A percentile compares a stretch with the other conserved stretches of the same genome.
phyloP scores from a whole-genome alignment of 148 eudicot species.

The Dysphania ambrosioides region DNA sequence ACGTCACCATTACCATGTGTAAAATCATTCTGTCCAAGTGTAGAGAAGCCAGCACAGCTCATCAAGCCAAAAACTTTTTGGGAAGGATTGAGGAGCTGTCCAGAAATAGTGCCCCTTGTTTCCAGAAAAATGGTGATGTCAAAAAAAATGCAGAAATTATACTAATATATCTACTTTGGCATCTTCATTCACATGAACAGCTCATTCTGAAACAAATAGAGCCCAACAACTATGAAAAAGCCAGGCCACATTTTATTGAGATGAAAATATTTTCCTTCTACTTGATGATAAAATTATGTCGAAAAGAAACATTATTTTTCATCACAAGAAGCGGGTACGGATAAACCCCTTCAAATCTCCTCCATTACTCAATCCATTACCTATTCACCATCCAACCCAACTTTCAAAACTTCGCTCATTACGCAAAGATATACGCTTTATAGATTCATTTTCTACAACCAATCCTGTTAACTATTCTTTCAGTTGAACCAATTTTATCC shows the following conservation, averaged over 20 bases:
- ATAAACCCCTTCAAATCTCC: background rate
- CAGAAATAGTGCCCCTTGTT: constrained; percentile 17
- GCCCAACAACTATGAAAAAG: background rate
- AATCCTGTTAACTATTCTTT: background rate
- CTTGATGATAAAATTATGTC: background rate
- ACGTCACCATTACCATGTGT: constrained; percentile 36
- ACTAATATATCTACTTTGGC: background rate
- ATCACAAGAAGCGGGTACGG: background rate
- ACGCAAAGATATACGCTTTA: background rate
- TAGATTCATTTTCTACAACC: background rate
- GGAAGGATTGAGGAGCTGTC: constrained; percentile 1
- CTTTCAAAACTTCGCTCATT: background rate
- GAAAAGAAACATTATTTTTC: background rate
- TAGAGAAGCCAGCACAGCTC: constrained; percentile 45
- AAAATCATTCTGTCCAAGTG: constrained; percentile 36
- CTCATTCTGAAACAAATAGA: background rate
- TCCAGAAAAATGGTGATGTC: background rate
- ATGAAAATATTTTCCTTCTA: background rate
- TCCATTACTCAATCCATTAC: background rate
- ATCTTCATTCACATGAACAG: background rate
- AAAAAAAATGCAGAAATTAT: background rate
- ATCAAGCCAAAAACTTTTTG: constrained; percentile 24
- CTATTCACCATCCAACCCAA: background rate
- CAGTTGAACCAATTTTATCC: background rate
- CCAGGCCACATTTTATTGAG: background rate